Base-by-base conservation (phyloP, 2,329 filamentous ascomycete genomes). In the Epichloe uncinata region DNA sequence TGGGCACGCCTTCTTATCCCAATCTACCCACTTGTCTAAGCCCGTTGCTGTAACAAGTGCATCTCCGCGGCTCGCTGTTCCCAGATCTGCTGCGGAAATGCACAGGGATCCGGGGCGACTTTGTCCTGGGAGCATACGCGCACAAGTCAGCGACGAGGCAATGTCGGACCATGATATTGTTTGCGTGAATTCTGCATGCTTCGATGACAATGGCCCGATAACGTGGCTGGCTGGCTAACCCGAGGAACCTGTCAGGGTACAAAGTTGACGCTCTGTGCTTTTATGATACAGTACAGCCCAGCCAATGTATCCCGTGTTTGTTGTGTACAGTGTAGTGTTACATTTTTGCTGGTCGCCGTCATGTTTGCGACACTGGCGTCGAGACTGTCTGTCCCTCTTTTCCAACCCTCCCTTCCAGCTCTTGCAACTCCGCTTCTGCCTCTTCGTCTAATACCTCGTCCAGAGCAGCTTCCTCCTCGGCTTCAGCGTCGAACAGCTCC, bases 401-500 rank as follows among this genome's bases (percentile, higher is more conserved):
- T 44, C 11, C 5, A 3, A 12, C 13, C 40, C n/a, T 22, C 45
- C 22, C 30, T 30, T 48, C 45, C 45, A 26, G 11, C 48, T 51
- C 45, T 26, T 36, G 36, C 42, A 59, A 11, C 48, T 66, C 60
- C 33, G 55, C 59, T 22, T 61, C 61, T 6, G 58, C 57, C 50
- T 66, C 63, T 12, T 58, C 57, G 1, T 63, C 63, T 49, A 67
- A 58, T 54, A 67, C 60, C 45, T 53, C 54, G 30, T 58, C 61
- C 40, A 66, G 58, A 44, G 58, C 55, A 9, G 50, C 50, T 48
- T 67, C 63, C 45, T 61, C 64, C 20, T 57, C 57, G 26, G 60
- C 58, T 37, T 70, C 66, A 2, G 61, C 63, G 40, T 65, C 60
- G 18, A 66, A 55, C 37, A 71, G 52, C 58, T 75, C 67, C 50